Percentiles rank a stretch among this genome's conserved stretches.
phyloP scores from a whole-genome alignment of 139 green algal species.

The Closterium sp. region DNA sequence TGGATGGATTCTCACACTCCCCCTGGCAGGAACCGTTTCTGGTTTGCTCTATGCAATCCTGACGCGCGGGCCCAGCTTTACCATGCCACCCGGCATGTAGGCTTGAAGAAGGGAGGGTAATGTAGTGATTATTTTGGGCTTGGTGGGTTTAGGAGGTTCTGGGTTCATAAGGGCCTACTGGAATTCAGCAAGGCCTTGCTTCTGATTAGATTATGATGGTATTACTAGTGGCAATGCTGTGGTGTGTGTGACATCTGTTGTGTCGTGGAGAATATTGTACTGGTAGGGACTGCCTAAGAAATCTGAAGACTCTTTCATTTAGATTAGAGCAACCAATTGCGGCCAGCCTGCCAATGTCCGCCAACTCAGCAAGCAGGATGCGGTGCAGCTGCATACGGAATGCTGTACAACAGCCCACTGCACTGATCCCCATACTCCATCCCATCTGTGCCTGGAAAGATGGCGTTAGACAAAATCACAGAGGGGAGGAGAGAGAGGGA shows the following conservation, averaged over 20 bases:
- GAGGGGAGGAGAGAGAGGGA: no score
- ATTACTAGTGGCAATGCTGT: no score
- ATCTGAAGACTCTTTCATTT: background rate
- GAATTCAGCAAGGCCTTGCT: no score
- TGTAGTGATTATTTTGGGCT: no score
- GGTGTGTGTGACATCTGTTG: no score
- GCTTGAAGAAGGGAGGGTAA: no score
- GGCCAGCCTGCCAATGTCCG: background rate
- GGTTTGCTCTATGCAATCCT: background rate
- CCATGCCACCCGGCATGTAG: background rate
- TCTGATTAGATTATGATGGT: no score
- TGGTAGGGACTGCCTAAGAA: no score
- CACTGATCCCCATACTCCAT: background rate
- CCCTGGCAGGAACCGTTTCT: background rate
- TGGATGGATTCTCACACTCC: background rate
- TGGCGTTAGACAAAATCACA: no score
- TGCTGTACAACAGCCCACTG: constrained; percentile 10
- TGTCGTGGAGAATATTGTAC: no score
- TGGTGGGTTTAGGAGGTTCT: no score
- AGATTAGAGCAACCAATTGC: background rate
- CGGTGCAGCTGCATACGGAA: background rate
- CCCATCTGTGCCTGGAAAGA: background rate
- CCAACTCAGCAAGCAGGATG: background rate
- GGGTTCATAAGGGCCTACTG: no score
- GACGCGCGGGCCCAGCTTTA: background rate